Conservation (phyloP, 2,329 filamentous ascomycete species). For the Acrocalymma vagum region DNA sequence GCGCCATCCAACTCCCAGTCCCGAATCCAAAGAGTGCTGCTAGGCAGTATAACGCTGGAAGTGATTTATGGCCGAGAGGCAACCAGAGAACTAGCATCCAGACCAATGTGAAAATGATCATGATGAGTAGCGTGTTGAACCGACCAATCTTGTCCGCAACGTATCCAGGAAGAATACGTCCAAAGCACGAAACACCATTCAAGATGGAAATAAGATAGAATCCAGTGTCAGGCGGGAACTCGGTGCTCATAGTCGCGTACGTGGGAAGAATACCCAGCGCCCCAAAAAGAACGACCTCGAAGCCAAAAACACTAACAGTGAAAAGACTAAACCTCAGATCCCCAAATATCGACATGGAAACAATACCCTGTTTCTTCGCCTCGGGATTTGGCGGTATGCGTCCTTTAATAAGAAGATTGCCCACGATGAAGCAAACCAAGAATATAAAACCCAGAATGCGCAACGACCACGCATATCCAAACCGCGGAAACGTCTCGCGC, state of each 20-base stretch:
- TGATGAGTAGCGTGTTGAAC: conserved; percentile 51
- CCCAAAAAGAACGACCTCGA: conserved; percentile 52
- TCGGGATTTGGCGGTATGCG: conserved; percentile 39
- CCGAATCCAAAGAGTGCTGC: conserved; percentile 57
- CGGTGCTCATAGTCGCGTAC: conserved; percentile 48
- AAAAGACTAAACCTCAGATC: conserved; percentile 45
- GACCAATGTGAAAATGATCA: conserved; percentile 44
- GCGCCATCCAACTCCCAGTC: conserved; percentile 54
- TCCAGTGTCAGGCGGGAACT: conserved; percentile 41
- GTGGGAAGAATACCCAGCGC: conserved; percentile 49
- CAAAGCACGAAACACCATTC: conserved; percentile 52
- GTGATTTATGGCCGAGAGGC: conserved; percentile 39
- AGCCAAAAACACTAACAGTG: conserved; percentile 44
- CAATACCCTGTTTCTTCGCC: conserved; percentile 43
- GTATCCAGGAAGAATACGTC: conserved; percentile 50
- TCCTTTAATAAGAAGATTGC: conserved; percentile 44
- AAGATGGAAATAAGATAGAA: conserved; percentile 49
- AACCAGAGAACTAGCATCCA: conserved; percentile 48
- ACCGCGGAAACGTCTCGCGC: conserved; percentile 37
- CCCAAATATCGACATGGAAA: conserved; percentile 43
- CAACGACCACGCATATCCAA: conserved; percentile 48
- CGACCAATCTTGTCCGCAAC: conserved; percentile 50
- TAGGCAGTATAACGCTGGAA: conserved; percentile 49
- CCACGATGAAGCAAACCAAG: conserved; percentile 39
- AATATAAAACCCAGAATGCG: conserved; percentile 51